Conservation (phyloP, 2,329 filamentous ascomycete genomes). For the Aureobasidium melanogenum region DNA sequence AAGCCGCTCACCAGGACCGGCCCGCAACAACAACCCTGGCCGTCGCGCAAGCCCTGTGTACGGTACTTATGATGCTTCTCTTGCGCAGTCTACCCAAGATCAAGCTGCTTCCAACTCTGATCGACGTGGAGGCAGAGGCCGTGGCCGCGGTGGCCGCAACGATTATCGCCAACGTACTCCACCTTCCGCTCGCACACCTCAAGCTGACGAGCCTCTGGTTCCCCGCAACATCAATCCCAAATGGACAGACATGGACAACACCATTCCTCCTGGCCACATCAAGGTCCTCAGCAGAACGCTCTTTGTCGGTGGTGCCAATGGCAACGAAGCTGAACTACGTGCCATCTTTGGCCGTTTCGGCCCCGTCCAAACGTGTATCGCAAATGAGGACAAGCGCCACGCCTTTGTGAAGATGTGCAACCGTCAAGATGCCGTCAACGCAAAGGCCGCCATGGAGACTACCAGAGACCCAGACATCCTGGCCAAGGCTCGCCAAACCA, state of each 20-base stretch:
- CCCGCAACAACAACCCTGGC: conserved; percentile 42
- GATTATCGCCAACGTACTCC: conserved; percentile 83
- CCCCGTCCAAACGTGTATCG: conserved; percentile 91
- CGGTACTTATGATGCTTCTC: conserved; percentile 60
- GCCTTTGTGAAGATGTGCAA: conserved; percentile 98
- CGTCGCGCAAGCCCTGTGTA: conserved; percentile 61
- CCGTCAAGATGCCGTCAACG: conserved; percentile 71
- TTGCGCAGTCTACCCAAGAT: conserved; percentile 13
- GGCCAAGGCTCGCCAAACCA: conserved; percentile 61
- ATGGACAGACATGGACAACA: conserved; percentile 71
- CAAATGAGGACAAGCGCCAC: conserved; percentile 95
- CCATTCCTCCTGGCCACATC: conserved; percentile 66
- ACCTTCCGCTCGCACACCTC: conserved; percentile 23
- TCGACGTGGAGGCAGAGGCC: conserved; percentile 33
- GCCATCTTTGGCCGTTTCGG: conserved; percentile 74
- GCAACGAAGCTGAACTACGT: conserved; percentile 71
- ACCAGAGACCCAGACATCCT: conserved; percentile 70
- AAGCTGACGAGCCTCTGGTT: neutral
- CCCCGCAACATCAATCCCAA: conserved; percentile 39
- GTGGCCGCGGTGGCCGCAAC: conserved; percentile 44
- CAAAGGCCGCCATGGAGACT: conserved; percentile 83
- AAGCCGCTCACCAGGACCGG: conserved; percentile 58
- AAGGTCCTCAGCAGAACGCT: conserved; percentile 91
- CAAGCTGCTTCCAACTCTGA: conserved; percentile 14
- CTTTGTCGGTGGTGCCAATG: conserved; percentile 86